These are phyloP conservation scores for Ophiocordyceps sinensis DNA, from an alignment of 2,329 filamentous ascomycete genomes.

Conservation along the genomic window DNA sequence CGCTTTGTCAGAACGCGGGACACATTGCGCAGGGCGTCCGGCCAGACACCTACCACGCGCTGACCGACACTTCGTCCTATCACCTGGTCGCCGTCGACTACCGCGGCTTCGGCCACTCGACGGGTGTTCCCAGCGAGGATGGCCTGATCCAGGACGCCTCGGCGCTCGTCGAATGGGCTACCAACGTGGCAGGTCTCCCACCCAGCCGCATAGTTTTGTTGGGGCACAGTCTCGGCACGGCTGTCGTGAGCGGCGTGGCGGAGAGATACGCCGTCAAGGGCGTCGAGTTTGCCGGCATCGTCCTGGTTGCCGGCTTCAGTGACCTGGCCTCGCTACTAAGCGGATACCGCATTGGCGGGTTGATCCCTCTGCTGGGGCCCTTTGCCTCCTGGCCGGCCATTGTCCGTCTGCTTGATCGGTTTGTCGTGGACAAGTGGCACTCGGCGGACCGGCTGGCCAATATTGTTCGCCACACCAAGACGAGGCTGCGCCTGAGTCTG, in stretches of 20 bases:
- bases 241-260: slow-evolving; percentile 60
- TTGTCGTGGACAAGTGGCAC: slow-evolving; percentile 70
- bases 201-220: slow-evolving; percentile 63
- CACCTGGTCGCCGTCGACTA: slow-evolving; percentile 88
- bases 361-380: slow-evolving; percentile 67
- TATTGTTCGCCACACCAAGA: slow-evolving; percentile 35
- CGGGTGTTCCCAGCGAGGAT: slow-evolving; percentile 63
- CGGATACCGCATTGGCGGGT: slow-evolving; percentile 64
- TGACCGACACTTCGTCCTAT: slow-evolving; percentile 58
- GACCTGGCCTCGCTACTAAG: slow-evolving; percentile 58
- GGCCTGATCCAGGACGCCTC: slow-evolving; percentile 71
- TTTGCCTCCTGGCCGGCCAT: slow-evolving; percentile 52
- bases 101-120: slow-evolving; percentile 72
- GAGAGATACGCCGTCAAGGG: slow-evolving; percentile 50
- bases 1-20: slow-evolving; percentile 54
- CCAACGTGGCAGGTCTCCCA: slow-evolving; percentile 48
- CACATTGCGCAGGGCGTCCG: slow-evolving; percentile 69
- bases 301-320: slow-evolving; percentile 70
- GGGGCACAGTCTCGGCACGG: slow-evolving; percentile 81
- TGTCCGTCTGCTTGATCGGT: slow-evolving; percentile 42
- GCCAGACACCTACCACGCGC: slow-evolving; percentile 60
- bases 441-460: slow-evolving; percentile 51
- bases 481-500: slow-evolving; percentile 49
- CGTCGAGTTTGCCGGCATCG: slow-evolving; percentile 61
- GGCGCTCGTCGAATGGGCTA: slow-evolving; percentile 57